phyloP scores from a whole-genome alignment of 2,329 filamentous ascomycete genomes.

The Diaporthe sp. region DNA sequence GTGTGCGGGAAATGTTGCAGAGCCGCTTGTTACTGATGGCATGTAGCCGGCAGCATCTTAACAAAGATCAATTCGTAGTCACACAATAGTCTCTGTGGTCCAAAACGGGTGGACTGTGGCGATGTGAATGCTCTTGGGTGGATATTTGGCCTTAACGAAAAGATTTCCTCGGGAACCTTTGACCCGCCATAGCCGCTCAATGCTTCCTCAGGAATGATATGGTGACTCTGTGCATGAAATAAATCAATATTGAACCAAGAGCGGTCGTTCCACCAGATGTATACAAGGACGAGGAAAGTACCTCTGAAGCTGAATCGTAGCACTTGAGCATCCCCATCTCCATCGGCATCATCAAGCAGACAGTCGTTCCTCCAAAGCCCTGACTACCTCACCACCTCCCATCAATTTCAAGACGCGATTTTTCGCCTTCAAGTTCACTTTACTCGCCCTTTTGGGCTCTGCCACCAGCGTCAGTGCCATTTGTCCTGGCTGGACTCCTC shows the following conservation, averaged over 20 bases:
- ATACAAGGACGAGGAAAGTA: too few relatives aligned
- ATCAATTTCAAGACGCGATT: not conserved
- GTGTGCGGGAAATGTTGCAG: not conserved
- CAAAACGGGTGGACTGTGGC: not conserved
- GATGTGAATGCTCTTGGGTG: not conserved
- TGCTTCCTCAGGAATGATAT: not conserved
- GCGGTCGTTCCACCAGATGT: too few relatives aligned
- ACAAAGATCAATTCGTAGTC: too few relatives aligned
- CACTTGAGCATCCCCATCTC: too few relatives aligned
- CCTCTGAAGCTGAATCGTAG: too few relatives aligned
- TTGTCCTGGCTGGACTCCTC: not conserved
- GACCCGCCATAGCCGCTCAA: not conserved
- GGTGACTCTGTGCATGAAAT: not conserved
- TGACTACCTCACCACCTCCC: not conserved
- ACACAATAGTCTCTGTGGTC: not conserved
- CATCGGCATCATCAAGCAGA: not conserved
- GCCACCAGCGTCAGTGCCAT: not conserved
- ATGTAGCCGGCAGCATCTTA: not conserved
- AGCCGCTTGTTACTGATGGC: not conserved
- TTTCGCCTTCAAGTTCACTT: not conserved
- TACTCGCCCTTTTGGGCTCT: not conserved
- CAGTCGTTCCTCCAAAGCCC: not conserved
- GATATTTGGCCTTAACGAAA: not conserved
- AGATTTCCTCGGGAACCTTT: not conserved
- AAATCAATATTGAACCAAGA: not conserved